Evolutionary conservation across 2,329 filamentous ascomycete genomes (phyloP), one percentile per base, ranked within the genome.

Genomic region (Cladophialophora psammophila): DNA sequence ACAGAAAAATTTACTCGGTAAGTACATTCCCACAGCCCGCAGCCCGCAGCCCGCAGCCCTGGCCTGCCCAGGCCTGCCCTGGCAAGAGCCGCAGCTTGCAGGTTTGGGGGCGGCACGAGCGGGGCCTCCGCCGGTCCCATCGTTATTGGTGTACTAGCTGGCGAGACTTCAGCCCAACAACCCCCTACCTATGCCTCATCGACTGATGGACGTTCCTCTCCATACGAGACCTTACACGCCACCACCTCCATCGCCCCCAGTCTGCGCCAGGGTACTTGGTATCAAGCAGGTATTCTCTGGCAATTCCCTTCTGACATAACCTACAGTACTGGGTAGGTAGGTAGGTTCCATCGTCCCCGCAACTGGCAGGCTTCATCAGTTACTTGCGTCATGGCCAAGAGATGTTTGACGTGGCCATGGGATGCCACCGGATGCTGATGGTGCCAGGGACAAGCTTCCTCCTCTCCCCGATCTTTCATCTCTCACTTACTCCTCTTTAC

Each of bases 11-110:
- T 50, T 50, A 40, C 15, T 15, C 12, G 36, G 36, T 50, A 31
- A 9, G 36, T 50, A 31, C 45, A 18, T 12, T 50, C 45, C 18
- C 45, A 18, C 45, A 50, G 53, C 34, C 53, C 15, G 53, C 5
- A 55, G 31, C 52, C 26, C 12, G 26, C 26, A 34, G 12, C 20
- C 31, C 52, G 20, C 32, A 54, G 5, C 9, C n/a, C 26, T 26
- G 18, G 18, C 20, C 10, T 6, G 3, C 8, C n/a, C 8, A 55
- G 15, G 53, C 40, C 26, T 13, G 45, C 45, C 45, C 45, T 50
- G 53, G 34, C 2, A 35, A 55, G 53, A 55, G 53, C 53, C 53
- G 53, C 53, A 55, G 53, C n/a, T 18, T 55, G 53, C 45, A 50
- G 45, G 26, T 50, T 50, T 50, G 45, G 45, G 45, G 45, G 45